Base-by-base conservation (phyloP, 106 monocot genomes). In the Acorus calamus region DNA sequence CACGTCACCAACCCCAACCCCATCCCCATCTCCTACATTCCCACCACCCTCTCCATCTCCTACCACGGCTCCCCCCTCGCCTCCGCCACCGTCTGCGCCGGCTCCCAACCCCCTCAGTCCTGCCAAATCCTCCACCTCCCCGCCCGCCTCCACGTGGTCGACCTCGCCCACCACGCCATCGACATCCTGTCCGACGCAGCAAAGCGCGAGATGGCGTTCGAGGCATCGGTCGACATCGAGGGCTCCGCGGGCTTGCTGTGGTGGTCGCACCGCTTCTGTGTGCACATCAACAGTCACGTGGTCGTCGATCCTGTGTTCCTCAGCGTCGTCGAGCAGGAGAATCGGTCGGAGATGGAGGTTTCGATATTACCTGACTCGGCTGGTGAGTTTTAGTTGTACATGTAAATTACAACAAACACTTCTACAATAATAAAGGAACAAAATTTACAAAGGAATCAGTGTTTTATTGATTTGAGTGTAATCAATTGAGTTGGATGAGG, bases 1-100 rank as follows among this genome's bases (percentile, higher is more conserved):
- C 91, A 87, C 69, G 87, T 87, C 64, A 84, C 83, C 68, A 92
- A 92, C 74, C 91, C 91, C 71, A 92, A 92, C 76, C 11, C 77
- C 53, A 81, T 81, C 71, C 75, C 91, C 62, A 74, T 92, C 53
- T 49, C 11, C 68, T 84, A 87, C 79, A 49, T 59, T 10, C 66
- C 92, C 8, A 57, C 87, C 54, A 61, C 66, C 59, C 55, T 92
- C 53, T 79, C 84, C 67, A 92, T 92, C 72, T 81, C 72, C 79
- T 87, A 92, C 71, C 69, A 51, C 66, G 92, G 83, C 45, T 60
- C 75, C 63, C 81, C 47, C 63, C 75, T 92, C 60, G 91, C 87
- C 72, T 49, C 84, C 42, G 92, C 92, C 50, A 11, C 7, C 47
- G 71, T 86, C 62, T 42, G 64, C 53, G 86, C 80, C 42, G 86